Base-by-base conservation (phyloP, 495 filamentous ascomycete genomes). In the Hypomontagnella submonticulosa region DNA sequence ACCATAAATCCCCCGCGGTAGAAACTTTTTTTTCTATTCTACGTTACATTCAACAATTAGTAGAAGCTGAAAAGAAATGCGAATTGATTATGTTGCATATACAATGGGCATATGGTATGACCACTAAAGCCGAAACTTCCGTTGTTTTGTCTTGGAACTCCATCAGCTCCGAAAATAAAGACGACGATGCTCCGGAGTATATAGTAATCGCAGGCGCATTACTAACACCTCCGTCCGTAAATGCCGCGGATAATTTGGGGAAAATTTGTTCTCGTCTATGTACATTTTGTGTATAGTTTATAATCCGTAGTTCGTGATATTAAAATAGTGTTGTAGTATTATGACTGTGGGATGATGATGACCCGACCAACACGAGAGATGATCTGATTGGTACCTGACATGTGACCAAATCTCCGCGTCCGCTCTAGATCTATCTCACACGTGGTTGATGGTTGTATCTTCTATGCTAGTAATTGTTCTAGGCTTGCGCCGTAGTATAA, bases 321-420 rank as follows among this genome's bases (percentile, higher is more conserved):
- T 3, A 2, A 38, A 3, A 38, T 38, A 13, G 15, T 3, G 44
- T 20, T n/a, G 15, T 44, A n/a, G 11, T 52, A 23, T 52, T 63
- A 51, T 53, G 66, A 69, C 54, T 38, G 54, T 69, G 59, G 59
- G 54, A 60, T 49, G 66, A 69, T 51, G 18, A 23, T 69, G 54
- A 63, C 60, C 55, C 60, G 66, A 69, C 66, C 15, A 69, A 46
- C 66, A 69, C 60, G 66, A 69, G 66, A 69, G 60, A 60, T 69
- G 66, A 69, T 44, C 59, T 60, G 66, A 69, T 50, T 41, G 50
- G 66, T 69, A 69, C 59, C 60, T 69, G 60, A 59, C 66, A 67
- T 57, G 58, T 67, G 65, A 67, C 54, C 61, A 18, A 23, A 51
- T 57, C 44, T 57, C 53, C 12, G 33, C 23, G 48, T 16, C n/a